Percentiles rank a stretch among this genome's conserved stretches.
These are phyloP conservation scores for Sonneratia alba DNA, from an alignment of 345 rosid species.

Conservation along the genomic window DNA sequence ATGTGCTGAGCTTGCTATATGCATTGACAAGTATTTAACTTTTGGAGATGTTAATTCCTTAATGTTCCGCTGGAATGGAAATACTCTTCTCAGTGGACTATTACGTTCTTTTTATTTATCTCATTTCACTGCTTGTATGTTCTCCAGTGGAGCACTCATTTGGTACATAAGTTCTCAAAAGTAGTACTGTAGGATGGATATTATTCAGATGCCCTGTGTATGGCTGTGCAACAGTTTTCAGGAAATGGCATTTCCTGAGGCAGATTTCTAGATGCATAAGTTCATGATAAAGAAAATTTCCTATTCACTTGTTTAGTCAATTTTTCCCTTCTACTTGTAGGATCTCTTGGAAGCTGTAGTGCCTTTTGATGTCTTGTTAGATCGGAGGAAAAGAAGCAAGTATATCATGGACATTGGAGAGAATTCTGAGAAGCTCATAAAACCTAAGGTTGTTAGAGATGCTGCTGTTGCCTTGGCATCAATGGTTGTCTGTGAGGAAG, in stretches of 20 bases:
- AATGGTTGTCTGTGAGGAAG: slow-evolving; percentile 54
- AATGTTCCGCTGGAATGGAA: background rate
- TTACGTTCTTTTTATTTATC: background rate
- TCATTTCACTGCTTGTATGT: background rate
- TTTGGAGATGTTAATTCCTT: background rate
- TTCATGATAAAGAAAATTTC: background rate
- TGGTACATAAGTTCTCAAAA: background rate
- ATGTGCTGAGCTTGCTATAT: background rate
- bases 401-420: slow-evolving; percentile 36
- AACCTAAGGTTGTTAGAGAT: slow-evolving; percentile 53
- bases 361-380: slow-evolving; percentile 55
- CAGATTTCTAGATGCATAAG: background rate
- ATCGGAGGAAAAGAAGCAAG: slow-evolving; percentile 40
- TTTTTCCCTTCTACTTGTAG: slow-evolving; percentile 20
- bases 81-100: background rate
- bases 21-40: background rate
- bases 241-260: background rate
- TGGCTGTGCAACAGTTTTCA: background rate
- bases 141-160: background rate
- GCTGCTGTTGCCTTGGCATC: slow-evolving; percentile 65
- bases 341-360: slow-evolving; percentile 70
- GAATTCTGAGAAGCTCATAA: slow-evolving; percentile 24
- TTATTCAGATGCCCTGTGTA: background rate
- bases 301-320: slow-evolving; percentile 2
- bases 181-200: background rate